These are phyloP conservation scores for Rhodotorula sp. DNA, from an alignment of 1,284 basidiomycete genomes.

Conservation along the genomic window DNA sequence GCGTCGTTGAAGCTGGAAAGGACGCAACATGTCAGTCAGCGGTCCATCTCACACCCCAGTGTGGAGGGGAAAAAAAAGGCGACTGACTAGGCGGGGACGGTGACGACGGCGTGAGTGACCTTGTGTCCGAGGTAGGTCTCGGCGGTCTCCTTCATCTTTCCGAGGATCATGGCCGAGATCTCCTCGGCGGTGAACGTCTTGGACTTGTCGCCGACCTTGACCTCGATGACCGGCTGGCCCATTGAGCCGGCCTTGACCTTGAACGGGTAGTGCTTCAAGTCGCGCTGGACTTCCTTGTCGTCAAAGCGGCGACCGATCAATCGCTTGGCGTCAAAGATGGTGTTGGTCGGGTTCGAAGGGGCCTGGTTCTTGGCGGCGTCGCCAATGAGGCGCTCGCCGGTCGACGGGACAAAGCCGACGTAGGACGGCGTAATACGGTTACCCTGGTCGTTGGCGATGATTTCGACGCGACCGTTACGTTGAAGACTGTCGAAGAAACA, in stretches of 20 bases:
- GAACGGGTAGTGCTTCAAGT: constrained; percentile 75
- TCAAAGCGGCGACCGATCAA: constrained; percentile 81
- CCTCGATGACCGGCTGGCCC: constrained; percentile 38
- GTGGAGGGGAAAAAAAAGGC: constrained; percentile 6
- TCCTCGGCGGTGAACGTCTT: constrained; percentile 64
- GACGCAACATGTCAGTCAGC: neutral
- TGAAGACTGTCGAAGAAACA: constrained; percentile 64
- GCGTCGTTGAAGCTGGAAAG: constrained; percentile 78
- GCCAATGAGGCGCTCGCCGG: constrained; percentile 69
- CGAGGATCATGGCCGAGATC: constrained; percentile 89
- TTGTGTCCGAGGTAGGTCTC: constrained; percentile 96
- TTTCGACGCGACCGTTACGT: constrained; percentile 87
- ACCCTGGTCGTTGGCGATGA: constrained; percentile 87
- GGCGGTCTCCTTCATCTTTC: constrained; percentile 99
- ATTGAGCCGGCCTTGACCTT: constrained; percentile 42
- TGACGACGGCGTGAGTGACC: constrained; percentile 96
- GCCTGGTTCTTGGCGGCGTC: constrained; percentile 63
- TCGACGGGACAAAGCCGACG: constrained; percentile 79
- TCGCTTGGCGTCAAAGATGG: constrained; percentile 96
- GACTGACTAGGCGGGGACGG: constrained; percentile 76
- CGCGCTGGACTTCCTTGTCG: constrained; percentile 72
- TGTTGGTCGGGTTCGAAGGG: constrained; percentile 75
- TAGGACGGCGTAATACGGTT: constrained; percentile 89
- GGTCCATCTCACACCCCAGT: neutral
- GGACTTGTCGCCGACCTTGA: constrained; percentile 29